Conservation (phyloP, 2,329 filamentous ascomycete genomes). For the Epichloe elymi region DNA sequence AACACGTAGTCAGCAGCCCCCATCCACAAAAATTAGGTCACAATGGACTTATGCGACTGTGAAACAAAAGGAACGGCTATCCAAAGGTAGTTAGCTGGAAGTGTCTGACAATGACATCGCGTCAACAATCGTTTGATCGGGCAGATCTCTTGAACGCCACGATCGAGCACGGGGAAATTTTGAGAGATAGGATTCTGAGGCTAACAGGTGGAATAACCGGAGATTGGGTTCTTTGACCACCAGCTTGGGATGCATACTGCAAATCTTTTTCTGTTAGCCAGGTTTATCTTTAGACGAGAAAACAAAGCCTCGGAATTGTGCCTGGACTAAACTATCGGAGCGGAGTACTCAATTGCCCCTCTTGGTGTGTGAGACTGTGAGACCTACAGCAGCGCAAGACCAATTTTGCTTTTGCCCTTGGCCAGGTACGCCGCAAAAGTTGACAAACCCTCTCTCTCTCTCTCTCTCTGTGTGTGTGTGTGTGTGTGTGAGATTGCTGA, state of each 20-base stretch:
- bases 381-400: constrained; percentile 9
- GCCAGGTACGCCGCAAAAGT: not conserved
- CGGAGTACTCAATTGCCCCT: constrained; percentile 1
- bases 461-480: not conserved
- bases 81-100: not conserved
- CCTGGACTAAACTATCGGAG: not conserved
- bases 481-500: not conserved
- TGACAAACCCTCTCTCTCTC: not conserved
- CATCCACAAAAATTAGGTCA: not conserved
- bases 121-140: too few relatives aligned
- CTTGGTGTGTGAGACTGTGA: constrained; percentile 6
- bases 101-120: not conserved
- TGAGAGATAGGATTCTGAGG: not conserved
- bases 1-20: not conserved
- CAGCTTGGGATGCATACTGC: not conserved
- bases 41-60: not conserved
- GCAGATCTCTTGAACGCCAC: not conserved
- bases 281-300: not conserved
- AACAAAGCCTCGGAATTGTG: not conserved
- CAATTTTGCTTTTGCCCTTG: constrained; percentile 4
- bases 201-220: not conserved
- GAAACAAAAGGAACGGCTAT: not conserved
- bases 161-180: not conserved
- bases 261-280: not conserved
- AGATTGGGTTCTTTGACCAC: not conserved